Evolutionary conservation across 495 filamentous ascomycete genomes (phyloP).

Genomic region (Bacidia rubella): DNA sequence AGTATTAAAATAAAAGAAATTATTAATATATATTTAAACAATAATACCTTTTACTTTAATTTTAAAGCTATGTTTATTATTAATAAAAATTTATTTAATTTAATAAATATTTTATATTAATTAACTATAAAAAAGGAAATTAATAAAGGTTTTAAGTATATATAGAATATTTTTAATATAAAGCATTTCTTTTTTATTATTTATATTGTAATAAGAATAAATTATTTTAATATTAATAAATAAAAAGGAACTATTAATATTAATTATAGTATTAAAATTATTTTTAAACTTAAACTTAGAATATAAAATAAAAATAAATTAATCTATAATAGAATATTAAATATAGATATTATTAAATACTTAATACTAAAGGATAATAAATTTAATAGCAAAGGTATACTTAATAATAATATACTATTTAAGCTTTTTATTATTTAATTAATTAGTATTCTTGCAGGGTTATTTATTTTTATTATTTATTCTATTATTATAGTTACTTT

Average conservation of each 20-base stretch:
- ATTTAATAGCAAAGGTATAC: too few relatives aligned
- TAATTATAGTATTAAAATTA: too few relatives aligned
- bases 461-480: too few relatives aligned
- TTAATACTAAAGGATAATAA: too few relatives aligned
- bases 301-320: too few relatives aligned
- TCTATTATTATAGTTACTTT: neutral
- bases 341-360: neutral
- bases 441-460: too few relatives aligned
- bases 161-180: conserved; percentile 11
- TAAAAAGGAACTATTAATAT: conserved; percentile 6
- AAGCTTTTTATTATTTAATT: too few relatives aligned
- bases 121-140: conserved; percentile 7
- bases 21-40: too few relatives aligned
- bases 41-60: neutral
- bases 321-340: neutral
- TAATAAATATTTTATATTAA: neutral
- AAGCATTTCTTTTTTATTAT: neutral
- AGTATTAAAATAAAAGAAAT: neutral
- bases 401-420: too few relatives aligned
- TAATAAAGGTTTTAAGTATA: neutral
- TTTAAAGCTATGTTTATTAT: neutral
- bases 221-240: conserved; percentile 9
- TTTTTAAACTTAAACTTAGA: conserved; percentile 10
- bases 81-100: neutral
- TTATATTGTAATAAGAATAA: neutral